Conservation (phyloP, 148 eudicot species). For the Rhododendron simsii region DNA sequence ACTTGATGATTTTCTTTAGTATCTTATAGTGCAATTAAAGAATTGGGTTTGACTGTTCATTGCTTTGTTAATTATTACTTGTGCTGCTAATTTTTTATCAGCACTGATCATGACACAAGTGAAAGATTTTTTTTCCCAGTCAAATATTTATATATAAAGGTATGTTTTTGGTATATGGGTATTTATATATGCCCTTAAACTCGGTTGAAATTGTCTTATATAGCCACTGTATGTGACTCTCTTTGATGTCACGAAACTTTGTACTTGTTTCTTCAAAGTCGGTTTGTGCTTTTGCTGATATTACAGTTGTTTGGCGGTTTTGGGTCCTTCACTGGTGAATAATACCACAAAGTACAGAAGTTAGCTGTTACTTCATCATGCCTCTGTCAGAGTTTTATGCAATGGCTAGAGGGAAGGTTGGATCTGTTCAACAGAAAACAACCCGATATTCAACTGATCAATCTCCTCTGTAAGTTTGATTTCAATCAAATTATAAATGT, state of each 20-base stretch:
- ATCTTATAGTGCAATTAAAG: conserved; percentile 40
- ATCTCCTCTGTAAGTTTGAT: conserved; percentile 47
- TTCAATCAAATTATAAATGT: background rate
- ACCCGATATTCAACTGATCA: conserved; percentile 30
- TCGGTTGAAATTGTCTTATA: conserved; percentile 16
- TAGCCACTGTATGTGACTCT: conserved; percentile 7
- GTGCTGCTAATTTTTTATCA: conserved; percentile 16
- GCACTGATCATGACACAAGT: conserved; percentile 53
- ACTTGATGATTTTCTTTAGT: conserved; percentile 28
- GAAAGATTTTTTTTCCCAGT: conserved; percentile 1
- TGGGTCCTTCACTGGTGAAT: background rate
- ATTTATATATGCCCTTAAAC: background rate
- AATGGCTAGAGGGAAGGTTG: conserved; percentile 49
- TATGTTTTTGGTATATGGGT: conserved; percentile 2
- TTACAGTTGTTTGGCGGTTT: conserved; percentile 12
- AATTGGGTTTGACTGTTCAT: conserved; percentile 46
- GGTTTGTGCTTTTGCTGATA: conserved; percentile 13
- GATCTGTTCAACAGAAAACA: conserved; percentile 39
- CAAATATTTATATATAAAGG: background rate
- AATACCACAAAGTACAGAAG: background rate
- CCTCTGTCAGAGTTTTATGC: conserved; percentile 67
- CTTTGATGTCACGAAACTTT: conserved; percentile 4
- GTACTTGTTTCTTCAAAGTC: conserved; percentile 6
- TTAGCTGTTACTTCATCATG: conserved; percentile 31
- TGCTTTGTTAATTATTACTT: conserved; percentile 35